Evolutionary conservation across 2,329 filamentous ascomycete species (phyloP).

Genomic region (Botrytis cinerea): DNA sequence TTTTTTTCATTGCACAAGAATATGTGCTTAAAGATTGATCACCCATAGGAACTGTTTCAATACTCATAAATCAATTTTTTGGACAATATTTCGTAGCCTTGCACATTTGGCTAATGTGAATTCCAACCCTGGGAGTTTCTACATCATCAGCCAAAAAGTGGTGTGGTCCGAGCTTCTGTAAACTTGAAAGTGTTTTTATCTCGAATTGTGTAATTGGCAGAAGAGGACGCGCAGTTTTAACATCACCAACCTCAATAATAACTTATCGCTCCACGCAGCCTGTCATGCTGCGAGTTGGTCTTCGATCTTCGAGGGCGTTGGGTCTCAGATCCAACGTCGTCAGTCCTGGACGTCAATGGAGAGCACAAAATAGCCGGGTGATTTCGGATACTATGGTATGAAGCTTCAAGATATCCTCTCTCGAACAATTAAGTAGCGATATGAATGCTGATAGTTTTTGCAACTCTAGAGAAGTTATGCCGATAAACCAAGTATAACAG

Average conservation of each 20-base stretch:
- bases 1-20: conserved; percentile 12
- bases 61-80: not conserved
- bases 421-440: conserved; percentile 25
- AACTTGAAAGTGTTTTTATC: conserved; percentile 30
- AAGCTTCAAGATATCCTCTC: conserved; percentile 27
- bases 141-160: conserved; percentile 25
- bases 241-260: conserved; percentile 34
- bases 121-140: conserved; percentile 9
- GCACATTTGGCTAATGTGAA: conserved; percentile 20
- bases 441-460: conserved; percentile 31
- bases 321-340: conserved; percentile 56
- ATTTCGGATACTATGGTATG: conserved; percentile 43
- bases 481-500: conserved; percentile 52
- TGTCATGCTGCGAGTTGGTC: conserved; percentile 69
- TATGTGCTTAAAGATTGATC: not conserved
- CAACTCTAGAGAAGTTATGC: conserved; percentile 57
- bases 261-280: conserved; percentile 45
- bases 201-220: conserved; percentile 25
- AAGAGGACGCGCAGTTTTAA: conserved; percentile 29
- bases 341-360: conserved; percentile 61
- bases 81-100: conserved; percentile 26
- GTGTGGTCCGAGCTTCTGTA: conserved; percentile 23
- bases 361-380: conserved; percentile 46
- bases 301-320: conserved; percentile 64
- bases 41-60: not conserved